Base-by-base conservation (phyloP, 306 rosid genomes). In the Arachis stenosperma region DNA sequence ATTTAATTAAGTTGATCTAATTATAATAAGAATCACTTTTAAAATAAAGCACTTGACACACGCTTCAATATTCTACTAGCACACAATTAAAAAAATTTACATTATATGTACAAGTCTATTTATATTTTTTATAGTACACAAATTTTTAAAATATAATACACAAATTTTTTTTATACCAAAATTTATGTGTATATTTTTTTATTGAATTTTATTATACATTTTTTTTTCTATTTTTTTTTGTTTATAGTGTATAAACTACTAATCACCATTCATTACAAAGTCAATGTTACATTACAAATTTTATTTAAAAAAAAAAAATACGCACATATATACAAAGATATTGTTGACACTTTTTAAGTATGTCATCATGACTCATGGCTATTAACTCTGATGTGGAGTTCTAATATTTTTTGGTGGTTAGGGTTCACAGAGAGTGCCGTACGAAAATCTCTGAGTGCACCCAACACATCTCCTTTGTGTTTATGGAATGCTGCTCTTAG, bases 371-470 rank as follows among this genome's bases (percentile, higher is more conserved):
- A 95, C 77, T 92, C 97, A 3, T 89, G 96, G 73, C 89, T 88
- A 84, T 90, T 86, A 43, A 92, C 93, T 6, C 97, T 90, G 27
- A 69, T 86, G 66, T 87, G 97, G 75, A 93, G 96, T 78, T 93
- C 93, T 82, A 87, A 78, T 93, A 93, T 93, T 81, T 90, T 96
- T 88, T 84, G 96, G 82, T 90, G 93, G 77, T 87, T 90, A 0
- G 98, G 97, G 30, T 93, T 96, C 22, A 90, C 91, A 0, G 96
- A 93, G 62, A 93, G 97, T 3, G 98, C 98, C 3, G 97, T 96
- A 67, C 97, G 91, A 76, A 97, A 93, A 74, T 93, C 96, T 62
- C 96, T 85, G 14, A 87, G 75, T 47, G 98, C 98, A 77, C 91
- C 96, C 74, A 81, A 51, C 7, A 86, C 93, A 44, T 93, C 90